Base-by-base conservation (phyloP, 768 basidiomycete species). In the Mycena alexandri region DNA sequence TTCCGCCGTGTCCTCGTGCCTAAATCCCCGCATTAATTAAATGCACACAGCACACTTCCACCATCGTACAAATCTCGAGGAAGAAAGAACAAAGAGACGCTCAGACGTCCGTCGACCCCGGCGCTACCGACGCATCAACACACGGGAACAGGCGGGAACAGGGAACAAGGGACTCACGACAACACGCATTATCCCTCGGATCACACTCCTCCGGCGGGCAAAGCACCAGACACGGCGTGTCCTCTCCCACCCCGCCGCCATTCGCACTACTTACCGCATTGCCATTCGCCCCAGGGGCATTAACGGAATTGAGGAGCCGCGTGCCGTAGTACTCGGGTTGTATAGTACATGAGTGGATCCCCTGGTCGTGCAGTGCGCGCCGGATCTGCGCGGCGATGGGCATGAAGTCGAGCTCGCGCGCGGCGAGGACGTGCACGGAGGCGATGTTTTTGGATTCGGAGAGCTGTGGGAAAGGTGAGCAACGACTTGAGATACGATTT, bases 361-460 rank as follows among this genome's bases (percentile, higher is more conserved):
- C 96, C 72, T 93, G 93, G 51, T 92, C 83, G 76, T 99, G 98
- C 62, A 99, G 85, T 1, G 86, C 88, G 63, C 65, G 58, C 3
- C 96, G 86, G 69, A 99, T 97, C 47, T 91, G 88, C 43, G 87
- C 87, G 17, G 94, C 94, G 55, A 96, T 87, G 2, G 86, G 89
- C 94, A 98, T 98, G 76, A 98, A 99, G 74, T 98, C 96, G 62
- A 89, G 86, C 22, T 88, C 87, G 54, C 90, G 86, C 43, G 90
- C 90, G 10, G 95, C 89, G 72, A 93, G 87, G 53, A 99, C 94
- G 79, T 99, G 98, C 25, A 99, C 97, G 2, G 94, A 96, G 12
- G 96, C 96, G 47, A 99, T 92, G 61, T 96, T 89, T 77, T 98
- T 98, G 63, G 87, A 89, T 80, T 99, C 98, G 12, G 95, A 96